Conservation (phyloP, 371 early-diverging fungal genomes). For the Aphelidium insulamus region DNA sequence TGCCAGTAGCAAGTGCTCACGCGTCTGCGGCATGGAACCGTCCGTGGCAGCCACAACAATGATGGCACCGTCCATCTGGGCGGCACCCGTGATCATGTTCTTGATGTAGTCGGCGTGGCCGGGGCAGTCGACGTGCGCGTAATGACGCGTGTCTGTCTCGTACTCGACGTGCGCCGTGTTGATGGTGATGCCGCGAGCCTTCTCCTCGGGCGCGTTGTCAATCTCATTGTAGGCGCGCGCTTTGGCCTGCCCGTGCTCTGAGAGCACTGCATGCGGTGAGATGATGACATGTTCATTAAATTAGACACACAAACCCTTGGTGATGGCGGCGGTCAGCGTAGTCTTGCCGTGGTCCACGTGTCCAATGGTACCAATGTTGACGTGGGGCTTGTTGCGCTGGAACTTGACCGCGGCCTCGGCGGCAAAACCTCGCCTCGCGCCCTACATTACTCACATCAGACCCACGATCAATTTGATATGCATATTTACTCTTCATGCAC, state of each 20-base stretch:
- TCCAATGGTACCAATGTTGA: constrained; percentile 99
- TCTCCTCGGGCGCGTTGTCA: constrained; percentile 94
- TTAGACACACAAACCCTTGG: constrained; percentile 50
- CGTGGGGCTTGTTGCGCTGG: constrained; percentile 60
- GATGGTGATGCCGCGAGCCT: constrained; percentile 93
- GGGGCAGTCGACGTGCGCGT: constrained; percentile 98
- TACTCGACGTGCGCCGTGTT: constrained; percentile 91
- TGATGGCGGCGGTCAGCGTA: constrained; percentile 97
- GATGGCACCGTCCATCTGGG: constrained; percentile 97
- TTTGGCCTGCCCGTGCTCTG: constrained; percentile 49
- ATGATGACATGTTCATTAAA: constrained; percentile 1
- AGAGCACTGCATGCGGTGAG: no score
- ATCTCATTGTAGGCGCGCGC: constrained; percentile 86
- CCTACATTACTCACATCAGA: no score
- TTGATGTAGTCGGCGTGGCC: constrained; percentile 99
- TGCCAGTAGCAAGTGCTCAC: constrained; percentile 90
- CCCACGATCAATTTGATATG: no score
- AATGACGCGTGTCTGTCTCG: constrained; percentile 71
- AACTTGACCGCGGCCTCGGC: no score
- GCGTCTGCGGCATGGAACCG: constrained; percentile 89
- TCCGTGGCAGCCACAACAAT: constrained; percentile 96
- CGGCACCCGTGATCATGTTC: constrained; percentile 99
- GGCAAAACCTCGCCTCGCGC: no score
- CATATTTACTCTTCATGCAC: no score
- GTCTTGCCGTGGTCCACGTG: constrained; percentile 99